Percentiles rank a stretch among this genome's conserved stretches.
phyloP scores from a whole-genome alignment of 768 basidiomycete genomes.

The Trametes cingulata region DNA sequence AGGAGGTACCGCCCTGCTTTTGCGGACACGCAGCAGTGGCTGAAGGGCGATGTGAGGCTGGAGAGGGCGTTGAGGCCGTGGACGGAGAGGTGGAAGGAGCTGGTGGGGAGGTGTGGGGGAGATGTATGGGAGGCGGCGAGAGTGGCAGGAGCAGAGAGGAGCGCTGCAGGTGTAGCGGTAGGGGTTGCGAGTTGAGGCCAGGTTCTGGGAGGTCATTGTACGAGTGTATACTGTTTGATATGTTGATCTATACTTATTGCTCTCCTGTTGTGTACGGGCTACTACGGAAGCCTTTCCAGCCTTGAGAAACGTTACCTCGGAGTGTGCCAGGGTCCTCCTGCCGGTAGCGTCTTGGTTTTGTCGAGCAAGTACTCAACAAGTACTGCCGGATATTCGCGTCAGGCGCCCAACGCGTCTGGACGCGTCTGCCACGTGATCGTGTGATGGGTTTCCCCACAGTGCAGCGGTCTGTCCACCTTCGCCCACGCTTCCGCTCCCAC shows the following conservation, averaged over 20 bases:
- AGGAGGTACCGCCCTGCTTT: constrained; percentile 27
- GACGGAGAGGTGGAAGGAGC: constrained; percentile 15
- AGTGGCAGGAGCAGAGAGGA: not conserved
- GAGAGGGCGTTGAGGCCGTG: constrained; percentile 21
- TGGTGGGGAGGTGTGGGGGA: constrained; percentile 11
- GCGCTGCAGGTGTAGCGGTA: not conserved
- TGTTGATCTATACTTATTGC: too few species aligned
- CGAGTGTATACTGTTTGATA: too few species aligned
- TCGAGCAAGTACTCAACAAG: too few species aligned
- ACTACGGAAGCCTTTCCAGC: too few species aligned
- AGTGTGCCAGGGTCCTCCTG: too few species aligned
- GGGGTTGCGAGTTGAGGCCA: not conserved
- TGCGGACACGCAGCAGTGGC: constrained; percentile 31
- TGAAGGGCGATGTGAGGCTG: constrained; percentile 24
- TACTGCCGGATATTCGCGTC: too few species aligned
- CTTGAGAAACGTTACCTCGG: too few species aligned
- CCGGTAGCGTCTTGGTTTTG: too few species aligned
- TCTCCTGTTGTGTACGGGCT: too few species aligned
- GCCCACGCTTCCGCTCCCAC: not conserved
- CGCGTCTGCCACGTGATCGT: not conserved
- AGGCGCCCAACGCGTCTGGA: too few species aligned
- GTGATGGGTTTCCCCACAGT: not conserved
- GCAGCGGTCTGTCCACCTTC: not conserved
- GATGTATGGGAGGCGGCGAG: constrained; percentile 18
- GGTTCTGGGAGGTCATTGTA: too few species aligned